These are phyloP conservation scores for Pichia membranifaciens DNA, from an alignment of 805 yeast genomes.

Conservation along the genomic window DNA sequence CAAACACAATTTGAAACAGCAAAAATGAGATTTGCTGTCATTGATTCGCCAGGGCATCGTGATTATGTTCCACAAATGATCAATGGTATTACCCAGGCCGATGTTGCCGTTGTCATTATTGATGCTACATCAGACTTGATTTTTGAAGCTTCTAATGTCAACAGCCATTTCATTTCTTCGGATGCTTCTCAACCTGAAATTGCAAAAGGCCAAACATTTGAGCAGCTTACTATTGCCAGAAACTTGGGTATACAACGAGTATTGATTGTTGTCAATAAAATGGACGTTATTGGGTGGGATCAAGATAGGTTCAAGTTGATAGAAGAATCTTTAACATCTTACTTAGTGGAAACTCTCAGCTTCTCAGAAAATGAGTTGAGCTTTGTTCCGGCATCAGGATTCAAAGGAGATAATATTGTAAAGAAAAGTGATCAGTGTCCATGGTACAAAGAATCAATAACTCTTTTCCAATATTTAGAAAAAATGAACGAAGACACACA, in stretches of 20 bases:
- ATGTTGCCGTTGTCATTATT: constrained; percentile 64
- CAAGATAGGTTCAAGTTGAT: constrained; percentile 48
- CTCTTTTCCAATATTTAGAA: constrained; percentile 38
- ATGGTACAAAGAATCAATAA: constrained; percentile 40
- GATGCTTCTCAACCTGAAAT: constrained; percentile 4
- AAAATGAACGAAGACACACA: constrained; percentile 22
- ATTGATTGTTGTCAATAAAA: constrained; percentile 62
- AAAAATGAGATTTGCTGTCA: constrained; percentile 53
- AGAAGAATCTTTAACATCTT: constrained; percentile 41
- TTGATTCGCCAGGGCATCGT: constrained; percentile 82
- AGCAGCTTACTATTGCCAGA: constrained; percentile 65
- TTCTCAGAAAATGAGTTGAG: constrained; percentile 35
- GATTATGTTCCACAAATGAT: constrained; percentile 85
- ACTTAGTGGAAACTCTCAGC: constrained; percentile 48
- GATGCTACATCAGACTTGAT: constrained; percentile 51
- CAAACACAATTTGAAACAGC: constrained; percentile 60
- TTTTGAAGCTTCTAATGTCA: constrained; percentile 42
- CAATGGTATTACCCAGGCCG: constrained; percentile 77
- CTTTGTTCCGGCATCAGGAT: constrained; percentile 67
- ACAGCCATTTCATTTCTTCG: constrained; percentile 37
- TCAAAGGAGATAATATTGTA: constrained; percentile 60
- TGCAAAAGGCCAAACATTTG: constrained; percentile 70
- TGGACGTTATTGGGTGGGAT: constrained; percentile 60
- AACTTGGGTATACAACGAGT: constrained; percentile 58
- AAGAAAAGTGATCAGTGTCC: constrained; percentile 29